These are phyloP conservation scores for Cryptococcus sp. DNA, from an alignment of 1,284 basidiomycete genomes.

Conservation along the genomic window DNA sequence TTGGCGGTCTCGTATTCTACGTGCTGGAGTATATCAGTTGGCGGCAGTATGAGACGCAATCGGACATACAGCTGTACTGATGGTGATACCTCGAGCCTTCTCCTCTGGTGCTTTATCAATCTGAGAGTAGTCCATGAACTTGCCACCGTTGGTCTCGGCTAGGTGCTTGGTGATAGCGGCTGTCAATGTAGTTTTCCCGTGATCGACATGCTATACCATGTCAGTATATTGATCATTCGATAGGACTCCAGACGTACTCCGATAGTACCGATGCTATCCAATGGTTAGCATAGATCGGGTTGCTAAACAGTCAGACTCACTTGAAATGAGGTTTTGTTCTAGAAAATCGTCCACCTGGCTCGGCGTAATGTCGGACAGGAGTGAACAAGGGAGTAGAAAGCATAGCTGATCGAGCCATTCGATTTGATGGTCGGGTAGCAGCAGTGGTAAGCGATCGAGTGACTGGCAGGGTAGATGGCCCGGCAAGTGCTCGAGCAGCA, in stretches of 20 bases:
- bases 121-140: constrained; percentile 94
- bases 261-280: constrained; percentile 73
- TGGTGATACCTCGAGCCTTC: constrained; percentile 99
- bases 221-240: no score
- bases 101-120: constrained; percentile 99
- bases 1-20: constrained; percentile 94
- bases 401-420: constrained; percentile 19
- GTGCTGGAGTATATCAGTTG: constrained; percentile 64
- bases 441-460: constrained; percentile 19
- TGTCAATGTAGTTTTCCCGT: constrained; percentile 93
- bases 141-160: constrained; percentile 72
- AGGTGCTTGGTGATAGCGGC: constrained; percentile 98
- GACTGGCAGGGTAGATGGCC: constrained; percentile 23
- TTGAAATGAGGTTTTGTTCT: constrained; percentile 94
- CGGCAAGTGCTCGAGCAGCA: constrained; percentile 23
- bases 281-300: not conserved
- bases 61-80: constrained; percentile 55
- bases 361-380: constrained; percentile 51
- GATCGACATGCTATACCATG: constrained; percentile 67
- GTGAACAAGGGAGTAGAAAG: constrained; percentile 9
- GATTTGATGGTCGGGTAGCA: constrained; percentile 7
- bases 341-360: constrained; percentile 66
- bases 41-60: not conserved
- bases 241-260: constrained; percentile 47
- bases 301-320: constrained; percentile 19